Evolutionary conservation across 78 protist species (phyloP).

Genomic region (Dictyostelium brefeldianum): DNA sequence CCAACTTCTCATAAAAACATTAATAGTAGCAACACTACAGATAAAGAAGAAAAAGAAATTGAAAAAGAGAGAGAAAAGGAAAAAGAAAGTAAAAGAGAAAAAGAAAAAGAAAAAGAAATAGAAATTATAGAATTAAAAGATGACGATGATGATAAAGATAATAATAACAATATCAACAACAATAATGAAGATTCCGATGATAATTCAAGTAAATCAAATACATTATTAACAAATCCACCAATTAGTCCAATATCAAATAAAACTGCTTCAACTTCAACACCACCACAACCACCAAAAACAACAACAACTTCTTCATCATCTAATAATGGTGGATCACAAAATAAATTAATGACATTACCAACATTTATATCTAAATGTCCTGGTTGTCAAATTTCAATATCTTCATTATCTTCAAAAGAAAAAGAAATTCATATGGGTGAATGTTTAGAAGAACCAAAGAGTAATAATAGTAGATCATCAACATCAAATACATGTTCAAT

Average conservation of each 20-base stretch:
- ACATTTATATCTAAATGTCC: not conserved
- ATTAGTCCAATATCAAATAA: not conserved
- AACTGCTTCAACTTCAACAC: not conserved
- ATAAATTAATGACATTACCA: not conserved
- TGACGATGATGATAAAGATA: not conserved
- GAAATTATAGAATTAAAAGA: not conserved
- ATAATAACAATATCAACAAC: not conserved
- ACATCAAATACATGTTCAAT: not conserved
- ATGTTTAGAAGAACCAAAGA: not conserved
- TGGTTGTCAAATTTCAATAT: constrained; percentile 5
- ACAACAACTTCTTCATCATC: not conserved
- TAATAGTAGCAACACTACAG: not conserved
- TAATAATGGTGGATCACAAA: not conserved
- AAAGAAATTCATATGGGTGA: constrained; percentile 19
- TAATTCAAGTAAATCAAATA: not conserved
- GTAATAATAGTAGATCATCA: not conserved
- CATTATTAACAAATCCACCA: not conserved
- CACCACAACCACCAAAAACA: not conserved
- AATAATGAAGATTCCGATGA: not conserved
- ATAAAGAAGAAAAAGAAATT: not conserved
- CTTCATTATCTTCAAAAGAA: constrained; percentile 19
- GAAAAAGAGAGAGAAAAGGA: not conserved
- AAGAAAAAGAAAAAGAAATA: constrained; percentile 8
- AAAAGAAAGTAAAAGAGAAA: constrained; percentile 16
- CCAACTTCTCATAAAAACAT: not conserved